Evolutionary conservation across 1,284 basidiomycete genomes (phyloP), one percentile per base, ranked within the genome.

Genomic region (Porogramme epimiltina): DNA sequence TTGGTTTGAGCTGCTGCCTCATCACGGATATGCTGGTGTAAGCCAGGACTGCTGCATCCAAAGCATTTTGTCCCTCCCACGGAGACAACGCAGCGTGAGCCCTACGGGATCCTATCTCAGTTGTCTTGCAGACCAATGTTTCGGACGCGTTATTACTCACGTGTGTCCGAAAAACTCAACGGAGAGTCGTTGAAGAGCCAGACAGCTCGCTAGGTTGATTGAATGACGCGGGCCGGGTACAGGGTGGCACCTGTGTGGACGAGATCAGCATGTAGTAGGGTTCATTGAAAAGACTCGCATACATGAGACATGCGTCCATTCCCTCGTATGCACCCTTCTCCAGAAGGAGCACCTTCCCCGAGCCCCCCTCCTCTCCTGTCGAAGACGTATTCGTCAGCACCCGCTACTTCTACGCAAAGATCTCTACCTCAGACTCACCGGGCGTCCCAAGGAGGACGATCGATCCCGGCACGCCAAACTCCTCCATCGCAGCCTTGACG

Each of bases 1-100:
- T 74, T 0, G 75, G 75, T 44, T 73, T 72, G 22, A 78, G 66
- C 62, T 84, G 82, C 65, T 84, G 91, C 18, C 93, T 79, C 37
- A 95, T 75, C 3, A 84, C 80, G 2, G 89, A 84, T 34, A 95
- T 78, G 55, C 80, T 81, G 3, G 79, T 82, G 69, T 95, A 95
- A 1, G 91, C 87, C 6, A 89, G 70, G 52, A 93, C 87, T 2
- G 89, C 92, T 0, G 92, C 93, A 66, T 94, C 93, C 28, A 92
- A 77, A 2, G 93, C 92, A 63, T 95, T 95, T 49, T 81, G 78
- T 22, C 90, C 93, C 70, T 93, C 87, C 91, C 90, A 93, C 19
- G 89, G 91, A 3, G 87, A 78, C 23, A 79, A 78, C 18, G 84
- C 87, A 13, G 89, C 90, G 65, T 93, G 90, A 10, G 89, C 85